Percentiles rank a stretch among this genome's conserved stretches.
Conservation (phyloP, 148 eudicot species). For the Fagopyrum homotropicum region DNA sequence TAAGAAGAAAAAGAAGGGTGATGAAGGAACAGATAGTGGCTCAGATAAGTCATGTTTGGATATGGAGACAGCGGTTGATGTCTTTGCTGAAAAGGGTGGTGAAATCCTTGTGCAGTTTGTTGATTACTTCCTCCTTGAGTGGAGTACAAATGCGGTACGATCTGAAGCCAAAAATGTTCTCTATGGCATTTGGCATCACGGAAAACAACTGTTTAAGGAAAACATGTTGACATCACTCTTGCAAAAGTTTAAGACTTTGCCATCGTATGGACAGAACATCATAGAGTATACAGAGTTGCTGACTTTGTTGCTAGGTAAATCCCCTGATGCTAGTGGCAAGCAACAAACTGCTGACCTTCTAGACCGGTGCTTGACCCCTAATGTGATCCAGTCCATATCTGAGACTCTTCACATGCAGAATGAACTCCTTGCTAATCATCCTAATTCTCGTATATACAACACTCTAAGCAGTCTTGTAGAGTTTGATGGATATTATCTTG, state of each 20-base stretch:
- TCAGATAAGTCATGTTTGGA: conserved; percentile 78
- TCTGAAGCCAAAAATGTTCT: conserved; percentile 85
- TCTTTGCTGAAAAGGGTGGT: conserved; percentile 62
- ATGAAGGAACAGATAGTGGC: conserved; percentile 72
- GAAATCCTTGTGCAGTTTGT: conserved; percentile 74
- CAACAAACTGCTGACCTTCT: conserved; percentile 63
- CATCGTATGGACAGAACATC: conserved; percentile 94
- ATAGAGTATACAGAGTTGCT: conserved; percentile 76
- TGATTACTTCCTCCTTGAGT: conserved; percentile 84
- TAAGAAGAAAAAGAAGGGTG: conserved; percentile 97
- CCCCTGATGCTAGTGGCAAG: conserved; percentile 60
- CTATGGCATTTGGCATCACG: conserved; percentile 90
- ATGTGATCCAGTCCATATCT: conserved; percentile 78
- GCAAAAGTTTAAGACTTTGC: conserved; percentile 70
- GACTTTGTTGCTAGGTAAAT: conserved; percentile 69
- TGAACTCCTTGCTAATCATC: conserved; percentile 97
- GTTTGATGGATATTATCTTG: conserved; percentile 98
- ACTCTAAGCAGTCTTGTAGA: conserved; percentile 97
- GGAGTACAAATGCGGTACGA: conserved; percentile 96
- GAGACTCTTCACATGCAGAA: conserved; percentile 91
- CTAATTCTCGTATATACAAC: conserved; percentile 94
- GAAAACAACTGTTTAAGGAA: conserved; percentile 76
- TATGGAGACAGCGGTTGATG: conserved; percentile 76
- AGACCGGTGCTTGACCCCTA: conserved; percentile 79
- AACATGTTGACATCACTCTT: conserved; percentile 59